phyloP scores from a whole-genome alignment of 2,329 filamentous ascomycete genomes.

The Colletotrichum aenigma region DNA sequence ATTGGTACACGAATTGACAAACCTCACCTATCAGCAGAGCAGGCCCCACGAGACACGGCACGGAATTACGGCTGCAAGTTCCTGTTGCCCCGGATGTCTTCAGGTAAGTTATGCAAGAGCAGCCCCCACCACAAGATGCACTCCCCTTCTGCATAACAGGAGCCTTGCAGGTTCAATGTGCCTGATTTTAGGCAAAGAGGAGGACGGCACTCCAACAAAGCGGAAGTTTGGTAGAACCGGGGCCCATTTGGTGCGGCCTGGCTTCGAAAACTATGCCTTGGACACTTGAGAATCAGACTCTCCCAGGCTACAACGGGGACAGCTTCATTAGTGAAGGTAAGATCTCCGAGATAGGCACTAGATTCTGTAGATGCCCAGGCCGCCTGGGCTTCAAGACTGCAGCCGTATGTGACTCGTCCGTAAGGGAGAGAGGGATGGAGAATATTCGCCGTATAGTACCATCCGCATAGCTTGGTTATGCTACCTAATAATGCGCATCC shows the following conservation, averaged over 20 bases:
- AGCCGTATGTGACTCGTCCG: not conserved
- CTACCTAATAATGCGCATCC: not conserved
- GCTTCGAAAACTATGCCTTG: not conserved
- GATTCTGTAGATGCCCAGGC: not conserved
- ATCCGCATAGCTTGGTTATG: not conserved
- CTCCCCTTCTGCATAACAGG: not conserved
- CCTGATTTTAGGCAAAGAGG: not conserved
- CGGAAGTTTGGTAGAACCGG: not conserved
- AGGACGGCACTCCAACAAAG: not conserved
- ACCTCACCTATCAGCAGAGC: not conserved
- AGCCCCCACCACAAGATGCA: not conserved
- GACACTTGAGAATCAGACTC: not conserved
- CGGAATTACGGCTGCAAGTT: constrained; percentile 10
- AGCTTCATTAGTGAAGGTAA: not conserved
- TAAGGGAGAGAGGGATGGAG: not conserved
- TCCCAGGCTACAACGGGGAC: not conserved
- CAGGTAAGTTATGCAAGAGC: constrained; percentile 6
- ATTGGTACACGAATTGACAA: constrained; percentile 7
- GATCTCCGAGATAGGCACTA: not conserved
- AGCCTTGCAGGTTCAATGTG: not conserved
- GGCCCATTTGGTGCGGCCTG: not conserved
- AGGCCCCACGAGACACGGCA: constrained; percentile 9
- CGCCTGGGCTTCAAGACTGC: not conserved
- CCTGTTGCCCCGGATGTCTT: not conserved
- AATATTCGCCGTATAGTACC: not conserved